A percentile compares a stretch with the other conserved stretches of the same genome.
phyloP scores from a whole-genome alignment of 2,329 filamentous ascomycete species.

The Coniochaeta pulveracea region DNA sequence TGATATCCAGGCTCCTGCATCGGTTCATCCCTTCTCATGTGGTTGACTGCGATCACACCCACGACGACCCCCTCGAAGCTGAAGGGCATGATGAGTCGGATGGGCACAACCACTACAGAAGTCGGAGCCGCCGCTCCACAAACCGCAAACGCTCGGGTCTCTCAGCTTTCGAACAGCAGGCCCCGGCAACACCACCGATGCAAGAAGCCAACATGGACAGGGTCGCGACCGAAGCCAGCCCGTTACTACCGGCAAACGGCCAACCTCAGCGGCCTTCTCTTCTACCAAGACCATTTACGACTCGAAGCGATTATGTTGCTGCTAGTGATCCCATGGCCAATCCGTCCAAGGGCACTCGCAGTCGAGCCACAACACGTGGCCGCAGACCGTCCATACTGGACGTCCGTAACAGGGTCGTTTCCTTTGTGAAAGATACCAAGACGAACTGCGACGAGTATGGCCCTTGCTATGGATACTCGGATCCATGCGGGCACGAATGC shows the following conservation, averaged over 20 bases:
- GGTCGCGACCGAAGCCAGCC: conserved; percentile 31
- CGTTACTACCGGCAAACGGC: conserved; percentile 27
- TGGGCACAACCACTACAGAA: conserved; percentile 11
- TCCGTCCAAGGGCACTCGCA: conserved; percentile 13
- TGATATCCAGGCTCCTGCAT: conserved; percentile 62
- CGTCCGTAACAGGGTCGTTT: conserved; percentile 46
- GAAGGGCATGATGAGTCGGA: conserved; percentile 17
- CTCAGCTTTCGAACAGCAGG: conserved; percentile 4
- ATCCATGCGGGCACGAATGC: conserved; percentile 55
- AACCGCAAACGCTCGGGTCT: conserved; percentile 8
- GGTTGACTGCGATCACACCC: conserved; percentile 68
- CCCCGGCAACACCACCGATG: conserved; percentile 5
- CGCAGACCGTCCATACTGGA: conserved; percentile 42
- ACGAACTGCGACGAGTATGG: conserved; percentile 48
- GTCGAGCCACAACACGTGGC: conserved; percentile 17
- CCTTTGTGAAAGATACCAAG: conserved; percentile 56
- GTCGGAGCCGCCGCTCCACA: conserved; percentile 8
- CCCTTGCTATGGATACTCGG: conserved; percentile 52
- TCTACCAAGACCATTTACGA: conserved; percentile 14
- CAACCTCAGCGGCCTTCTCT: conserved; percentile 12
- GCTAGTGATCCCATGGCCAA: no score
- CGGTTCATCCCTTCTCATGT: conserved; percentile 67
- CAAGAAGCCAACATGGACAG: conserved; percentile 8
- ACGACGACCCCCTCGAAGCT: conserved; percentile 37
- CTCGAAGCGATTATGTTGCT: conserved; percentile 18